Evolutionary conservation across 208 protist genomes (phyloP).

Genomic region (Acanthamoeba divionensis): DNA sequence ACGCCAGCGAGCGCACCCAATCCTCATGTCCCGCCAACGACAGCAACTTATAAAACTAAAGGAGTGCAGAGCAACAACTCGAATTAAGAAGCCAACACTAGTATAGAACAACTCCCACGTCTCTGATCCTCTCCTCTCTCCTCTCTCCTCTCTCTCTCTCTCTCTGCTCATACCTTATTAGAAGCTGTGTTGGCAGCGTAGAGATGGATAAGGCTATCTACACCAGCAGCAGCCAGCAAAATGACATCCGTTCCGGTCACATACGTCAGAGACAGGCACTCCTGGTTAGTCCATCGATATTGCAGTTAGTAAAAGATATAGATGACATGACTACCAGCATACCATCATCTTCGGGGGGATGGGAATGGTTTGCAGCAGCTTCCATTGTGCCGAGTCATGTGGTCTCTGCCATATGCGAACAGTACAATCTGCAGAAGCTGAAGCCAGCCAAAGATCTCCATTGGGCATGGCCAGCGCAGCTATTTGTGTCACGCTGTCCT

Average conservation of each 20-base stretch:
- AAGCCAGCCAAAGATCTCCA: conserved; percentile 11
- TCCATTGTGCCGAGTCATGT: background rate
- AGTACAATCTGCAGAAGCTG: conserved; percentile 13
- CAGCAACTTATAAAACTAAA: background rate
- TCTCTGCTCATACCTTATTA: background rate
- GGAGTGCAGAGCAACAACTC: background rate
- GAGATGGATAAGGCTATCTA: conserved; percentile 14
- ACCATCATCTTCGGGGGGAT: conserved; percentile 48
- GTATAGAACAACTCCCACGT: background rate
- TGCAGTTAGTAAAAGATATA: too few relatives aligned
- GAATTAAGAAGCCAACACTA: background rate
- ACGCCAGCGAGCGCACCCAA: conserved; percentile 68
- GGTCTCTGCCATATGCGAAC: conserved; percentile 32
- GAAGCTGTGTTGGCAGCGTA: conserved; percentile 26
- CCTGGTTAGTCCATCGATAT: too few relatives aligned
- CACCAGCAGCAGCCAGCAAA: conserved; percentile 17
- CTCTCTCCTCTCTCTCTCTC: background rate
- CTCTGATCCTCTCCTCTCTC: background rate
- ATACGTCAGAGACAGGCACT: conserved; percentile 18
- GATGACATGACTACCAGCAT: too few relatives aligned
- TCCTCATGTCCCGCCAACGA: conserved; percentile 70
- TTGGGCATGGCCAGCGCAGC: background rate
- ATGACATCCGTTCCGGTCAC: conserved; percentile 14
- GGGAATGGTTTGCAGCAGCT: background rate
- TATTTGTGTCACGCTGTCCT: background rate